phyloP scores from a whole-genome alignment of 2,329 filamentous ascomycete species.

The Aspergillus sergii region DNA sequence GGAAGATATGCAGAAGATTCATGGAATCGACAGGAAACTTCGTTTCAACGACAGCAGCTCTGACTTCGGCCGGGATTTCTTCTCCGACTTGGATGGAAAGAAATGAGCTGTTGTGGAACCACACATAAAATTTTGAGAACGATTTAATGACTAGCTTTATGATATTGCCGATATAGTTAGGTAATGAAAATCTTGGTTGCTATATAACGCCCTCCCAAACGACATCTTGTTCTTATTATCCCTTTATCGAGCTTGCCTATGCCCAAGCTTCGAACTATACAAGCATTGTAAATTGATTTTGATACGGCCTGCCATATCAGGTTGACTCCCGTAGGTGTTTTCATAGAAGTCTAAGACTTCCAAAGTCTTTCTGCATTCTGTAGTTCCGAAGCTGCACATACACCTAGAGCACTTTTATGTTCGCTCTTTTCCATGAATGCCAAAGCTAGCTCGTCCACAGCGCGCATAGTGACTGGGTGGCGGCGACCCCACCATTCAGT shows the following conservation, averaged over 20 bases:
- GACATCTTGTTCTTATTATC: background rate
- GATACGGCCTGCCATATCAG: background rate
- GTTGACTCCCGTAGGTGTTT: background rate
- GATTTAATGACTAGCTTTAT: background rate
- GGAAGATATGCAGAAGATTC: conserved; percentile 61
- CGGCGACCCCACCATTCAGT: background rate
- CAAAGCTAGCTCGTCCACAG: background rate
- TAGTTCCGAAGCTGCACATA: background rate
- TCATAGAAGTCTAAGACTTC: background rate
- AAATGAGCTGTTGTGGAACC: background rate
- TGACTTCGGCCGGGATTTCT: conserved; percentile 62
- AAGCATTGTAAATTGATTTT: background rate
- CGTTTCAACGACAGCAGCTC: conserved; percentile 63
- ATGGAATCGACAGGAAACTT: conserved; percentile 60
- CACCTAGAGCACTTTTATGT: background rate
- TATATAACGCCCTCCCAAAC: background rate
- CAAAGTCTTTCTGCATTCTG: background rate
- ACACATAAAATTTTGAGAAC: background rate
- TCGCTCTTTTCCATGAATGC: background rate
- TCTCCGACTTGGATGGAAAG: conserved; percentile 61
- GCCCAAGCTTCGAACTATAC: background rate
- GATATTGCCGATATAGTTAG: background rate
- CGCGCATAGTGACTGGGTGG: background rate
- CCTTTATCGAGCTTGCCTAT: background rate
- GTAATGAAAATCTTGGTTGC: background rate